These are phyloP conservation scores for Cryptococcus floricola DNA, from an alignment of 1,284 basidiomycete species.

Conservation along the genomic window DNA sequence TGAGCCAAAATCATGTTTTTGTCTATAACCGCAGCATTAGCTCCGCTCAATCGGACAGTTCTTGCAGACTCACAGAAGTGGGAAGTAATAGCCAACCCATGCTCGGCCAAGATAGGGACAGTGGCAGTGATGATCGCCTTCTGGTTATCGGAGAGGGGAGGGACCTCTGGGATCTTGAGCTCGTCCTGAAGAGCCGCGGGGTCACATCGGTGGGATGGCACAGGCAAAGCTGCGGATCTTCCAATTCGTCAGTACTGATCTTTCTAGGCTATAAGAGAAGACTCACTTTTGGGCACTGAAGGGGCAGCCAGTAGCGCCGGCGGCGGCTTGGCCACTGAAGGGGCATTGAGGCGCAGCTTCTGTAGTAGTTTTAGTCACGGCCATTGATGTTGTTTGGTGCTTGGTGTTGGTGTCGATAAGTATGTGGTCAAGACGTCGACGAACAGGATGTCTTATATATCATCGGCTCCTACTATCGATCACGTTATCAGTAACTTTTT, in stretches of 20 bases:
- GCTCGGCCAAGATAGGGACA: conserved; percentile 32
- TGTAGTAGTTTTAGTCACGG: no score
- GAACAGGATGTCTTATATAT: no score
- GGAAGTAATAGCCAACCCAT: conserved; percentile 34
- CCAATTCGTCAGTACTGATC: background rate
- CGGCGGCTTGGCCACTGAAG: conserved; percentile 3
- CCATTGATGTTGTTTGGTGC: no score
- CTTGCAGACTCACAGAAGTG: conserved; percentile 24
- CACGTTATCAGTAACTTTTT: no score
- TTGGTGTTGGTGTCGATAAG: no score
- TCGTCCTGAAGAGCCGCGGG: conserved; percentile 5
- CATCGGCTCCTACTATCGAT: no score
- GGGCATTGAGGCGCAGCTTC: conserved; percentile 3
- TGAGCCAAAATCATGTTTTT: conserved; percentile 32
- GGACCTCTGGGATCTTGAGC: conserved; percentile 10
- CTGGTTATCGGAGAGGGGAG: conserved; percentile 28
- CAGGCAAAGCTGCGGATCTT: conserved; percentile 8
- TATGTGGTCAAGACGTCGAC: no score
- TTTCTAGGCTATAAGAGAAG: background rate
- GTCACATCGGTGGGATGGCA: conserved; percentile 8
- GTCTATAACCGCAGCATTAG: conserved; percentile 10
- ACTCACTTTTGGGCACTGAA: conserved; percentile 4
- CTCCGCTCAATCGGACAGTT: background rate
- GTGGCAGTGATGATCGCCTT: conserved; percentile 34
- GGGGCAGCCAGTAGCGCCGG: conserved; percentile 9